Base-by-base conservation (phyloP, 331 rosid species). In the Stylosanthes scabra region DNA sequence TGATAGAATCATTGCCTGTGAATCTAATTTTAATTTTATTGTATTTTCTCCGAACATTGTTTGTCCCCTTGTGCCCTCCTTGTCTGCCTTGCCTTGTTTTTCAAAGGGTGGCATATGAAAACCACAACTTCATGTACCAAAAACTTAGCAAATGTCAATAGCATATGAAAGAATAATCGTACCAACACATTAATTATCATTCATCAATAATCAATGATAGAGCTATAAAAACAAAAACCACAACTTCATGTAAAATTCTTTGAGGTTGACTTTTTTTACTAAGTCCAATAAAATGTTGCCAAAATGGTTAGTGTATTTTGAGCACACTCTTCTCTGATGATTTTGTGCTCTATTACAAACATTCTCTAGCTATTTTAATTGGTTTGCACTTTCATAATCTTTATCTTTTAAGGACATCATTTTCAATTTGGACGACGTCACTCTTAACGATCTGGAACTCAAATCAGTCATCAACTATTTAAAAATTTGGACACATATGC, bases 51-150 rank as follows among this genome's bases (percentile, higher is more conserved):
- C 70, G 6, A 62, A 44, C 87, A 82, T n/a, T 44, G 5, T 68
- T 76, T 74, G 87, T 85, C 85, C 82, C 82, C 68, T 67, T 76
- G 82, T 77, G 82, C 72, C 89, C 74, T 68, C 58, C 63, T 73
- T 83, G 80, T 78, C 82, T 71, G n/a, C n/a, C n/a, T n/a, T n/a
- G 44, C 6, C 59, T 58, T 70, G 47, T 69, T 82, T 44, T 78
- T 69, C 83, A 63, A 56, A 14, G 64, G 58, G 13, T 59, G 14
- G 68, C 76, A 47, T 34, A n/a, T n/a, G n/a, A n/a, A n/a, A n/a
- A n/a, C n/a, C n/a, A n/a, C n/a, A n/a, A n/a, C n/a, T n/a, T n/a
- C n/a, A n/a, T n/a, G n/a, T n/a, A n/a, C n/a, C n/a, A n/a, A n/a
- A n/a, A n/a, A n/a, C n/a, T n/a, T 15, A 3, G 25, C 59, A 74